Evolutionary conservation across 441 rosid genomes (phyloP).

Genomic region (Croton laevigatus): DNA sequence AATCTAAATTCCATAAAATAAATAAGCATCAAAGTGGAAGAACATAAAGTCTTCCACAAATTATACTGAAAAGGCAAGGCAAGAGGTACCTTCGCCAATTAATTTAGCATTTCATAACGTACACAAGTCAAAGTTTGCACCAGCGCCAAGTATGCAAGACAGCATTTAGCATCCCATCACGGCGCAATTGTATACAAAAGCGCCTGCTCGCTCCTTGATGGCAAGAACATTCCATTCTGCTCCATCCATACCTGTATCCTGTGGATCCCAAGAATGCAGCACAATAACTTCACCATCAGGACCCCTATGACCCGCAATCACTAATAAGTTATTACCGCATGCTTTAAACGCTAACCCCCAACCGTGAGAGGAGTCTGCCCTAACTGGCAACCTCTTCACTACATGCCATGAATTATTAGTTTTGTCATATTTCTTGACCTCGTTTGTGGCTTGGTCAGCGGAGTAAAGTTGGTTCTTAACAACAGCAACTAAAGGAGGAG

Average conservation of each 20-base stretch:
- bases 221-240: conserved; percentile 43
- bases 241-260: conserved; percentile 22
- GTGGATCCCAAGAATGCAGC: conserved; percentile 50
- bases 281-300: conserved; percentile 35
- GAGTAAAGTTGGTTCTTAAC: conserved; percentile 33
- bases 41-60: conserved; percentile 14
- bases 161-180: conserved; percentile 48
- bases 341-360: conserved; percentile 59
- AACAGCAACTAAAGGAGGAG: conserved; percentile 34
- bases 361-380: conserved; percentile 43
- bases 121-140: conserved; percentile 19
- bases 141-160: conserved; percentile 7
- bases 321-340: conserved; percentile 43
- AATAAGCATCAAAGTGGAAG: conserved; percentile 3
- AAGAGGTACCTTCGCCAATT: conserved; percentile 13
- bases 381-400: conserved; percentile 42
- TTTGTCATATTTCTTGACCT: conserved; percentile 46
- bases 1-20: conserved; percentile 16
- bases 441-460: conserved; percentile 43
- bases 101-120: conserved; percentile 7
- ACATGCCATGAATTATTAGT: conserved; percentile 36
- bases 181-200: conserved; percentile 54
- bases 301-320: conserved; percentile 44
- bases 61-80: conserved; percentile 15
- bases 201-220: conserved; percentile 37